Conservation (phyloP, 2,329 filamentous ascomycete genomes). For the Orbilia quercus region DNA sequence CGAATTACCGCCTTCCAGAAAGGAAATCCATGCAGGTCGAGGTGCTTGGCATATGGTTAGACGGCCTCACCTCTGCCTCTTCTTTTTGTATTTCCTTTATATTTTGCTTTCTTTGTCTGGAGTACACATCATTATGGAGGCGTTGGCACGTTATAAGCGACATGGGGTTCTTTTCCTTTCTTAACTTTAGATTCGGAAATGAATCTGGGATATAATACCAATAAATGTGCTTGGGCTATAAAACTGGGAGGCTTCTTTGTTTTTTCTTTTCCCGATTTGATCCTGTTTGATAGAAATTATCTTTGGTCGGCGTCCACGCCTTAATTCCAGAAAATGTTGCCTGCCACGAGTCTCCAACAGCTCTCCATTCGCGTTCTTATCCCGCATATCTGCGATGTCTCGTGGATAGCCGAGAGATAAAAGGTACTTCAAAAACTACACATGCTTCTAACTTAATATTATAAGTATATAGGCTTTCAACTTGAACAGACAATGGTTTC, state of each 20-base stretch:
- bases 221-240: constrained; percentile 9
- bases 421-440: too few relatives aligned
- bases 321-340: constrained; percentile 6
- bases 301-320: constrained; percentile 46
- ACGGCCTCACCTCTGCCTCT: not conserved
- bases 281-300: constrained; percentile 24
- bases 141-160: constrained; percentile 16
- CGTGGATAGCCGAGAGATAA: constrained; percentile 17
- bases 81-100: not conserved
- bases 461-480: too few relatives aligned
- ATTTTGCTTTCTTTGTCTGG: constrained; percentile 6
- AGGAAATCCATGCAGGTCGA: constrained; percentile 1
- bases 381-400: constrained; percentile 25
- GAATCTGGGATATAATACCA: constrained; percentile 4
- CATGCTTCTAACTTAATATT: too few relatives aligned
- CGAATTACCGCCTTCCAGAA: constrained; percentile 38
- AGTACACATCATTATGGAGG: constrained; percentile 26
- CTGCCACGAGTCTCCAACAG: constrained; percentile 13
- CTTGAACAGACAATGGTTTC: too few relatives aligned
- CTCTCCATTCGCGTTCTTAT: not conserved
- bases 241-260: constrained; percentile 12
- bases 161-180: constrained; percentile 1
- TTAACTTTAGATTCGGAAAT: not conserved
- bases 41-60: not conserved
- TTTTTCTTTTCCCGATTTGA: constrained; percentile 13